A percentile compares a stretch with the other conserved stretches of the same genome.
Evolutionary conservation across 2,329 filamentous ascomycete species (phyloP).

Genomic region (Scleromitrula shiraiana): DNA sequence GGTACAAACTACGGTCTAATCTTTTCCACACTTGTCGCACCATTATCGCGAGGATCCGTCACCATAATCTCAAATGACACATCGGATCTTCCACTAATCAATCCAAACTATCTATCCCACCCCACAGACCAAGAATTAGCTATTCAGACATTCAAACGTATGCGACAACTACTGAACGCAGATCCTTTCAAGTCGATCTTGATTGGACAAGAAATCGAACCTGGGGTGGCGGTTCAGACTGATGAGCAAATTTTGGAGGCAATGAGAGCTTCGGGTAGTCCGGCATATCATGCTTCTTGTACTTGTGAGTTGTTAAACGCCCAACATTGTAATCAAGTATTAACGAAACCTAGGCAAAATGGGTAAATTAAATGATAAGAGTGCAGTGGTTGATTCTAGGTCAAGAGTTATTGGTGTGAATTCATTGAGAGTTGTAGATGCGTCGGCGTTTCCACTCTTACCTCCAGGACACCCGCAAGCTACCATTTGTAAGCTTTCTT

Average conservation of each 20-base stretch:
- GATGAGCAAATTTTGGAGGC: neutral
- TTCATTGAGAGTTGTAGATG: neutral
- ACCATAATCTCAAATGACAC: neutral
- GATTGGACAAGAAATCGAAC: neutral
- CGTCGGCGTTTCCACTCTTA: neutral
- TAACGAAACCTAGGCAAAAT: neutral
- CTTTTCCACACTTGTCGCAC: neutral
- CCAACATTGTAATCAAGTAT: too few species aligned
- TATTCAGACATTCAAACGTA: neutral
- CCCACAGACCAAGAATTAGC: constrained; percentile 2
- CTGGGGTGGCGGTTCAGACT: neutral
- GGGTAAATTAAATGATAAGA: neutral
- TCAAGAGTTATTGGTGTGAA: neutral
- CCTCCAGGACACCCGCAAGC: neutral
- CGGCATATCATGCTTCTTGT: neutral
- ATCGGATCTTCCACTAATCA: constrained; percentile 1
- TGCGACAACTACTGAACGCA: neutral
- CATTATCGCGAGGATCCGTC: neutral
- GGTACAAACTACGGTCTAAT: neutral
- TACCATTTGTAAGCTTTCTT: neutral
- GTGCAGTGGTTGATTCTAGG: neutral
- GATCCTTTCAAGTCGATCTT: neutral
- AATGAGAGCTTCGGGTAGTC: neutral
- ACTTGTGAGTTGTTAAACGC: too few species aligned
- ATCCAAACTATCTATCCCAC: neutral